Evolutionary conservation across 1,139 yeast species (phyloP), one percentile per base, ranked within the genome.

Genomic region (Taphrina confusa): DNA sequence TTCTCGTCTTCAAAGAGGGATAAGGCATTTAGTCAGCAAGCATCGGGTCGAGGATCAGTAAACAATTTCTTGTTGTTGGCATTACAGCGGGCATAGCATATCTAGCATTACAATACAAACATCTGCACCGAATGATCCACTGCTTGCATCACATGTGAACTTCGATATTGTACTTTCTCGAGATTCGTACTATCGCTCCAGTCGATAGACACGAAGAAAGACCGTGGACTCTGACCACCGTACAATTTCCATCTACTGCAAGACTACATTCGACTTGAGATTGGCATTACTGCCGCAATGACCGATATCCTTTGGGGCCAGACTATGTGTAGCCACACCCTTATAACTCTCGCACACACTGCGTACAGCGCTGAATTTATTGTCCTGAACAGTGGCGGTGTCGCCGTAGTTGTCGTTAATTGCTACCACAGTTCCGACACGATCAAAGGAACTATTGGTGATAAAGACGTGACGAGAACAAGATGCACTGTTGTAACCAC

Each of bases 321-420:
- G 42, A 9, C 9, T 6, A 25, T n/a, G 42, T 37, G 42, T 8
- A 6, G 25, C 20, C 1, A 37, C 42, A 3, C 42, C 42, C 6
- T 16, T 37, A 25, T 37, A 37, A 18, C 42, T 37, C 25, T 37
- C 42, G n/a, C 42, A 37, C 9, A 37, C 42, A 22, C 20, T 37
- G 6, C 20, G 42, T n/a, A 37, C 42, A 11, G 42, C 42, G n/a
- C n/a, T 37, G 42, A 37, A 37, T 37, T 16, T 9, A n/a, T 37
- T 37, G 25, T 25, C 42, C 42, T 9, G 8, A n/a, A 37, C 20
- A n/a, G 42, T 37, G 8, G 42, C 42, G 9, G 42, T 37, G 8
- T 37, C 42, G 8, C 9, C 42, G 20, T 18, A 37, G 42, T 37
- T 37, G 42, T 37, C 42, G 25, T 37, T 37, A 25, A 37, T 37